Percentiles rank a stretch among this genome's conserved stretches.
phyloP scores from a whole-genome alignment of 371 early-diverging fungal genomes.

The Rhizopus stolonifer region DNA sequence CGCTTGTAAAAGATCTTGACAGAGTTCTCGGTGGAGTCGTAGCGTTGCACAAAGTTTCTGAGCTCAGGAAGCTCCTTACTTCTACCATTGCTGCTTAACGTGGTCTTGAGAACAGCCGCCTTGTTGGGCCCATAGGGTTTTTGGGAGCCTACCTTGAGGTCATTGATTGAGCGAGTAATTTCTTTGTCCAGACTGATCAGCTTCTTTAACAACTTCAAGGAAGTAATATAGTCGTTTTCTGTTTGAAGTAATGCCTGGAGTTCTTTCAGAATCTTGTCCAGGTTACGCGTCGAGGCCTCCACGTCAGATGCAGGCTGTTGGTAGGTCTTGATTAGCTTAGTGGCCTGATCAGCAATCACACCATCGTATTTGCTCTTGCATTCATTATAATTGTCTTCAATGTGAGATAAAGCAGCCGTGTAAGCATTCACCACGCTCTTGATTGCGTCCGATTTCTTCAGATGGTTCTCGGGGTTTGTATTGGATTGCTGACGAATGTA shows the following conservation, averaged over 20 bases:
- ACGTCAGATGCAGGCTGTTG: constrained; percentile 22
- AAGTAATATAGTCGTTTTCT: constrained; percentile 36
- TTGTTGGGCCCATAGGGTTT: constrained; percentile 17
- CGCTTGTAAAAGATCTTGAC: constrained; percentile 28
- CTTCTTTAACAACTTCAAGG: constrained; percentile 27
- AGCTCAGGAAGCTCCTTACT: constrained; percentile 34
- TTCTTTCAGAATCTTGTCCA: constrained; percentile 29
- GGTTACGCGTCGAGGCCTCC: constrained; percentile 14
- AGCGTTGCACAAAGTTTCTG: constrained; percentile 33
- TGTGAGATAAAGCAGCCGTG: constrained; percentile 28
- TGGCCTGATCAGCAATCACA: constrained; percentile 25
- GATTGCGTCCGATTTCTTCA: constrained; percentile 37
- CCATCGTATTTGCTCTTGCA: constrained; percentile 34
- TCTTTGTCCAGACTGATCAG: constrained; percentile 34
- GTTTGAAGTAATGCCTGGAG: constrained; percentile 19
- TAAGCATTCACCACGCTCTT: constrained; percentile 35
- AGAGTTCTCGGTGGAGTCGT: constrained; percentile 28
- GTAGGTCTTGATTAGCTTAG: constrained; percentile 22
- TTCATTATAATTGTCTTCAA: constrained; percentile 29
- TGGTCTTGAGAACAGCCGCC: neutral
- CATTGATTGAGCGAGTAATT: constrained; percentile 22
- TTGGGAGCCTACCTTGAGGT: constrained; percentile 29
- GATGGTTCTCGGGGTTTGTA: constrained; percentile 37
- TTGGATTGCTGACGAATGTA: constrained; percentile 39
- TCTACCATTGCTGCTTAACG: constrained; percentile 9